Conservation (phyloP, 2,329 filamentous ascomycete species). For the Cercospora beticola region DNA sequence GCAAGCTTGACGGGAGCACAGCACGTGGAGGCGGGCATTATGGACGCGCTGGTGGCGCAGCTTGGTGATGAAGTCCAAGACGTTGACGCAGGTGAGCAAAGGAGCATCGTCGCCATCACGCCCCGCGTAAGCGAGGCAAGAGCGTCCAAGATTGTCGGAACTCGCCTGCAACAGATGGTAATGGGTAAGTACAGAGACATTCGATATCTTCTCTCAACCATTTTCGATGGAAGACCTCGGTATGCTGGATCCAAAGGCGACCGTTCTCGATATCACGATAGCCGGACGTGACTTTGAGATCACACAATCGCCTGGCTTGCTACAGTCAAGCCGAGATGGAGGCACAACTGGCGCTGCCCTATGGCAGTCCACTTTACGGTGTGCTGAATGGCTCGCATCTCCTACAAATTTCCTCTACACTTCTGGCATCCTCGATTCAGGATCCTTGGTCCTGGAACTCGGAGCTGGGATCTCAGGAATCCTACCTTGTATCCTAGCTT, state of each 20-base stretch:
- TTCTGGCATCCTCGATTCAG: constrained; percentile 51
- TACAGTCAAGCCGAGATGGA: constrained; percentile 71
- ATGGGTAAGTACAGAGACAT: constrained; percentile 65
- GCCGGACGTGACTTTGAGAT: constrained; percentile 70
- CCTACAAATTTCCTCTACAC: constrained; percentile 63
- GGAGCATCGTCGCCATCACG: no score
- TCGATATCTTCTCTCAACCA: constrained; percentile 76
- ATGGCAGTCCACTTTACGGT: constrained; percentile 84
- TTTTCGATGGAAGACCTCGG: constrained; percentile 77
- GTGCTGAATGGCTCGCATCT: constrained; percentile 76
- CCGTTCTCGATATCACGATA: constrained; percentile 55
- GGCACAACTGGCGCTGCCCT: constrained; percentile 78
- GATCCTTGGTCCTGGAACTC: constrained; percentile 71
- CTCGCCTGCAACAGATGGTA: not conserved
- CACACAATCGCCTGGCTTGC: constrained; percentile 77
- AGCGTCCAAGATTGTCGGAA: not conserved
- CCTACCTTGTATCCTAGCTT: constrained; percentile 67
- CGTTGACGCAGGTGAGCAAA: constrained; percentile 28
- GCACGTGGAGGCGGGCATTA: not conserved
- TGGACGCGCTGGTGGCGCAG: constrained; percentile 20
- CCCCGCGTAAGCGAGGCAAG: not conserved
- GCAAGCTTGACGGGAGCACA: not conserved
- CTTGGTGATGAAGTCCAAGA: constrained; percentile 25
- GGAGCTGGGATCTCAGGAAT: constrained; percentile 86
- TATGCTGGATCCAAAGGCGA: constrained; percentile 73